These are phyloP conservation scores for Fonsecaea pugnacius DNA, from an alignment of 2,329 filamentous ascomycete genomes.

Conservation along the genomic window DNA sequence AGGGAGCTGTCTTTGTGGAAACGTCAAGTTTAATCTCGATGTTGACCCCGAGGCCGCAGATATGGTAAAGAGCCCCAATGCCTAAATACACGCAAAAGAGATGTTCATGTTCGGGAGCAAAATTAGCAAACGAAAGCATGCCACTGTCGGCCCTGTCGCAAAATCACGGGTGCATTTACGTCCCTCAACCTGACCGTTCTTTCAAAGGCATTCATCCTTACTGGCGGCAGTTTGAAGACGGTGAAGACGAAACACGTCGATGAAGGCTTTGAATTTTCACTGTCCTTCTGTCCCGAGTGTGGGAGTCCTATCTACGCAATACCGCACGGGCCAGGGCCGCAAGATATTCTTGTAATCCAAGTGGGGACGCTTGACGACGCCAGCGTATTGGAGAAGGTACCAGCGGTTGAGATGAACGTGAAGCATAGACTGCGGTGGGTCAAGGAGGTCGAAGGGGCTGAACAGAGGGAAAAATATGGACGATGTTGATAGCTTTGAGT, in stretches of 20 bases:
- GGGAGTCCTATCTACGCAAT: conserved; percentile 11
- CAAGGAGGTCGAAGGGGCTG: conserved; percentile 4
- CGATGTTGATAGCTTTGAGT: neutral
- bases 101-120: neutral
- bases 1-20: conserved; percentile 14
- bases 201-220: conserved; percentile 6
- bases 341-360: conserved; percentile 4
- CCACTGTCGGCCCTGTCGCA: conserved; percentile 13
- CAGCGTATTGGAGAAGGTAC: neutral
- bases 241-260: conserved; percentile 5
- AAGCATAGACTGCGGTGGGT: conserved; percentile 8
- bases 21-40: neutral
- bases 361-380: conserved; percentile 8
- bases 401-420: conserved; percentile 2
- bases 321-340: neutral
- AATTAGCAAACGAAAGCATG: neutral
- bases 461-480: conserved; percentile 9
- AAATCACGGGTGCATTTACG: conserved; percentile 9
- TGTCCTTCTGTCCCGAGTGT: conserved; percentile 12
- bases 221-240: conserved; percentile 1
- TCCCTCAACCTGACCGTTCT: conserved; percentile 1
- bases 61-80: neutral
- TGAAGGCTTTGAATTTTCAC: conserved; percentile 11
- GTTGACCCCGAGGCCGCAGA: neutral
- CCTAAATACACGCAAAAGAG: neutral